These are phyloP conservation scores for Dothiorella sarmentorum DNA, from an alignment of 2,329 filamentous ascomycete genomes.

Conservation along the genomic window DNA sequence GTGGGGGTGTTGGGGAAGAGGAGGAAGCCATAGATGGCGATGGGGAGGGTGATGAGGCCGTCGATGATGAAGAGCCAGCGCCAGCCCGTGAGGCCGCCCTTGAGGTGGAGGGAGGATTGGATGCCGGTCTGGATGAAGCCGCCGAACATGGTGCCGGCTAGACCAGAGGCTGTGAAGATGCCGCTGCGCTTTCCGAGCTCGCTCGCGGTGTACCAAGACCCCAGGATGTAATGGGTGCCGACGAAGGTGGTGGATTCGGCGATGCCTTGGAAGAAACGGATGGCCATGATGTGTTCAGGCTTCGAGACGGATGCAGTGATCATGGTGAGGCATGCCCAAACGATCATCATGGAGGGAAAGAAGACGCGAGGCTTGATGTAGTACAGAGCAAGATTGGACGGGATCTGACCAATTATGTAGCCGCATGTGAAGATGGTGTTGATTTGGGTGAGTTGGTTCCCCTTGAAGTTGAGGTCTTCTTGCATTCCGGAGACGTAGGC, in stretches of 20 bases:
- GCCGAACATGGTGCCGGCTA: constrained; percentile 60
- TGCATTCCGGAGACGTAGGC: constrained; percentile 43
- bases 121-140: constrained; percentile 60
- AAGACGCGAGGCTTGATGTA: constrained; percentile 62
- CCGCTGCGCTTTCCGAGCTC: constrained; percentile 61
- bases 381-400: constrained; percentile 60
- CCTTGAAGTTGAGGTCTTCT: constrained; percentile 38
- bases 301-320: constrained; percentile 52
- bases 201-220: constrained; percentile 59
- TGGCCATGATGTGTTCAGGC: constrained; percentile 57
- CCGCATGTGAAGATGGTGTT: constrained; percentile 41
- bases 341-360: constrained; percentile 61
- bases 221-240: constrained; percentile 58
- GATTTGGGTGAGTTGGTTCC: constrained; percentile 47
- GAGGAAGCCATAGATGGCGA: constrained; percentile 54
- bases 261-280: constrained; percentile 54
- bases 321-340: constrained; percentile 65
- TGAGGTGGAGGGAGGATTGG: constrained; percentile 44
- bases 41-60: constrained; percentile 54
- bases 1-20: constrained; percentile 45
- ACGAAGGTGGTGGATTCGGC: constrained; percentile 57
- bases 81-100: constrained; percentile 54
- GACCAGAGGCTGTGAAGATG: constrained; percentile 58
- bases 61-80: constrained; percentile 48
- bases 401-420: constrained; percentile 57